These are phyloP conservation scores for Diplodia seriata DNA, from an alignment of 2,329 filamentous ascomycete species.

Conservation along the genomic window DNA sequence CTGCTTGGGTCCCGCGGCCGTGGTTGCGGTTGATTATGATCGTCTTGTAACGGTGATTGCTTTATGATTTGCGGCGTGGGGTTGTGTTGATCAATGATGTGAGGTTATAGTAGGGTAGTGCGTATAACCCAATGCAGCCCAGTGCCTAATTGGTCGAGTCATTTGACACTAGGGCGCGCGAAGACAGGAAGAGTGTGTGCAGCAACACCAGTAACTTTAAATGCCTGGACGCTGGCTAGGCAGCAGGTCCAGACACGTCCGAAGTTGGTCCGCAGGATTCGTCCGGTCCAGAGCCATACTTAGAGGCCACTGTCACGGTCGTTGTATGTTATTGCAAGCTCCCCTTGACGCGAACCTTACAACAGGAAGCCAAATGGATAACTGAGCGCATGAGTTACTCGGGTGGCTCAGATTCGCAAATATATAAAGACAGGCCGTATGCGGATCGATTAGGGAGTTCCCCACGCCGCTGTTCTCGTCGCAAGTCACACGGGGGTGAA, in stretches of 20 bases:
- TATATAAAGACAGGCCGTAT: not conserved
- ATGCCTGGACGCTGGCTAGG: not conserved
- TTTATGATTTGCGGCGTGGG: not conserved
- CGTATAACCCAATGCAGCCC: not conserved
- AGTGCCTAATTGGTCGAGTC: not conserved
- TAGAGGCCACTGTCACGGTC: not conserved
- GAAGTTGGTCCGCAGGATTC: not conserved
- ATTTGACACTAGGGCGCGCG: not conserved
- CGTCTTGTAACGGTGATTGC: not conserved
- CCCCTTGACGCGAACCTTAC: not conserved
- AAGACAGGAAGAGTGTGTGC: not conserved
- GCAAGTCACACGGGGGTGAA: not conserved
- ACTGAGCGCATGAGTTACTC: not conserved
- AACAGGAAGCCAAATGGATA: not conserved
- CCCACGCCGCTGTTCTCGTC: not conserved
- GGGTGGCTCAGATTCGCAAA: not conserved
- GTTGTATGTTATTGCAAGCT: not conserved
- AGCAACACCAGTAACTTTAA: not conserved
- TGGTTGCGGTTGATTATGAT: not conserved
- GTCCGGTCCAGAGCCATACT: not conserved
- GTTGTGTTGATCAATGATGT: constrained; percentile 1
- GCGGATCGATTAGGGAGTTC: not conserved
- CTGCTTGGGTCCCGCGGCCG: not conserved
- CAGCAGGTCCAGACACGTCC: not conserved
- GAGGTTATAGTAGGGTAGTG: not conserved